These are phyloP conservation scores for Haematococcus sp. DNA, from an alignment of 139 green algal species.

Conservation along the genomic window DNA sequence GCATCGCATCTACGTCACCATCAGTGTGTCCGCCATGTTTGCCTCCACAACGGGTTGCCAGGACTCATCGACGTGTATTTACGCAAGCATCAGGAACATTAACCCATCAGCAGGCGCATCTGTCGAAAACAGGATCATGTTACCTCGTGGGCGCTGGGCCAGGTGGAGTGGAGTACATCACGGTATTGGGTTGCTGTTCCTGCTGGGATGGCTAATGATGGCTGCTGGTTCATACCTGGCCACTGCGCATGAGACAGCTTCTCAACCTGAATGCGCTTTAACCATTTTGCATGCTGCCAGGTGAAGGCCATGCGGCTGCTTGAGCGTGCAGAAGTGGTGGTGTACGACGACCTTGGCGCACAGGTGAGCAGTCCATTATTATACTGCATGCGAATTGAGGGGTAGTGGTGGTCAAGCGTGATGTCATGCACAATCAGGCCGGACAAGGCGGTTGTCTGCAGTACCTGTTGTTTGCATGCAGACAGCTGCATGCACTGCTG, in stretches of 20 bases:
- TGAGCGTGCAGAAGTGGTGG: slow-evolving; percentile 39
- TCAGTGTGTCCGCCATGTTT: no score
- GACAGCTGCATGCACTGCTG: no score
- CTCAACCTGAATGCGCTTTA: not conserved
- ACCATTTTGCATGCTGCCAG: slow-evolving; percentile 12
- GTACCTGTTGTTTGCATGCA: no score
- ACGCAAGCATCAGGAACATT: no score
- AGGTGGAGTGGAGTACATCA: slow-evolving; percentile 42
- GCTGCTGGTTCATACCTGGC: not conserved
- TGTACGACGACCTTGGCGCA: slow-evolving; percentile 62
- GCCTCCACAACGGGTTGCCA: no score
- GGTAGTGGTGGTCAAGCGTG: no score
- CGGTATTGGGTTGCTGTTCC: no score
- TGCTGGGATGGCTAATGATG: no score
- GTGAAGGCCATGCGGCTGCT: slow-evolving; percentile 39
- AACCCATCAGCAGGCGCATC: not conserved
- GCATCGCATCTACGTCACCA: no score
- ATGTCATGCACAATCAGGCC: not conserved
- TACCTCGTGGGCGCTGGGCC: slow-evolving; percentile 43
- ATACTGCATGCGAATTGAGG: no score
- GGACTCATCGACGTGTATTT: no score
- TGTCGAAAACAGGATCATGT: slow-evolving; percentile 15
- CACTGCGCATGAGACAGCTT: not conserved
- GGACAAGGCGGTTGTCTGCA: no score
- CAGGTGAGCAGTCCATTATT: slow-evolving; percentile 35